These are phyloP conservation scores for Mycosphaerella sp. DNA, from an alignment of 2,329 filamentous ascomycete genomes.

Conservation along the genomic window DNA sequence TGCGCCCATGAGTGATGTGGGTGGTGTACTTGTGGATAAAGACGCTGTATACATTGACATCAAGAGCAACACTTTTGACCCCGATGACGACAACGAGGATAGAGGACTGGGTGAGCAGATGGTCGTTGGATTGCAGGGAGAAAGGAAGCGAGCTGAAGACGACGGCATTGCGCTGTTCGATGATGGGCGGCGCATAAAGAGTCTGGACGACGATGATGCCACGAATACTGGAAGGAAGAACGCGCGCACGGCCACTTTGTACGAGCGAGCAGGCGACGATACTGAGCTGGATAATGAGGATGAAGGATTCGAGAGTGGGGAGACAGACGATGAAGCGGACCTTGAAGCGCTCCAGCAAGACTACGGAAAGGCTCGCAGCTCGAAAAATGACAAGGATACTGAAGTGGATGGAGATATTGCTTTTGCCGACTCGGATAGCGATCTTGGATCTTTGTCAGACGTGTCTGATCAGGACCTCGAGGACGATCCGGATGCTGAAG, in stretches of 20 bases:
- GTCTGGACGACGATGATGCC: constrained; percentile 46
- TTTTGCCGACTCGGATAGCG: constrained; percentile 96
- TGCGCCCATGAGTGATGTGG: constrained; percentile 97
- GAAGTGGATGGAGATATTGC: constrained; percentile 64
- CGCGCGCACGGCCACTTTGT: constrained; percentile 49
- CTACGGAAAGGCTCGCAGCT: constrained; percentile 50
- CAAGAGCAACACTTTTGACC: constrained; percentile 65
- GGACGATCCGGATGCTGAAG: constrained; percentile 42
- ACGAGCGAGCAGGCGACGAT: constrained; percentile 44
- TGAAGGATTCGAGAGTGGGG: constrained; percentile 44
- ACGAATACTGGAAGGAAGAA: constrained; percentile 29
- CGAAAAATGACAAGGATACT: constrained; percentile 41
- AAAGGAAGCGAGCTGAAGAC: constrained; percentile 72
- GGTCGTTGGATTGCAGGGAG: constrained; percentile 80
- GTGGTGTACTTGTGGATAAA: constrained; percentile 90
- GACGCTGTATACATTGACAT: constrained; percentile 88
- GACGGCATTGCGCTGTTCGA: constrained; percentile 83
- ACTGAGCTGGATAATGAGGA: constrained; percentile 43
- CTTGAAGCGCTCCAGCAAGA: constrained; percentile 34
- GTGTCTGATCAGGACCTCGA: constrained; percentile 52
- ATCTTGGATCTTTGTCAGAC: constrained; percentile 78
- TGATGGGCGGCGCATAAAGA: constrained; percentile 62
- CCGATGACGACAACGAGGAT: constrained; percentile 59
- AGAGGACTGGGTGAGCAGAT: constrained; percentile 92
- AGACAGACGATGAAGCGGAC: constrained; percentile 52